Evolutionary conservation across 2,329 filamentous ascomycete species (phyloP), one percentile per base, ranked within the genome.

Genomic region (Acrocalymma vagum): DNA sequence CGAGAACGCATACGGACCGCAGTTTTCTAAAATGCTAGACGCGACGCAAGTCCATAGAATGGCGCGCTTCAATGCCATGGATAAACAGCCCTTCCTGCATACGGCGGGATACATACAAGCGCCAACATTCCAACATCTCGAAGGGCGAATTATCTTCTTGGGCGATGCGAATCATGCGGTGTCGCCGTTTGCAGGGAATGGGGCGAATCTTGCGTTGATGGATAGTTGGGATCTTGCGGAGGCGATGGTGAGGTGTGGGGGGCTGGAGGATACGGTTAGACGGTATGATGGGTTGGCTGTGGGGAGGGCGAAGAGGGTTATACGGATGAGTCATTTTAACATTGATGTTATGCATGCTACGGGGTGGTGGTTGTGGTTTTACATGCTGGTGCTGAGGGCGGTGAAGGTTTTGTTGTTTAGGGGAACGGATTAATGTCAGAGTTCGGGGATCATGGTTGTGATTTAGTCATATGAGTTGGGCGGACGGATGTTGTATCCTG

Each of bases 111-210:
- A 42, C 18, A 28, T 38, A 15, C 17, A 29, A 11, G 23, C 14
- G 9, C 11, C 21, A 7, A 16, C 26, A 39, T 55, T 16, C 10
- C 10, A 5, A 4, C 16, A 8, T 4, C 17, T 33, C 11, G 13
- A 22, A 2, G 40, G 30, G 9, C 39, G 18, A 28, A 63, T 75
- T 6, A 53, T 79, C 8, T 79, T 76, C 34, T 73, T 80, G 15
- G 78, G 78, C 9, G 76, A 80, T 48, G 67, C 68, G 38, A 79
- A 80, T 45, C 77, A 80, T 51, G 76, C 76, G 1, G 65, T 78
- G 5, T 77, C 68, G 35, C 73, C 76, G 0, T 80, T 78, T 58
- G 72, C 76, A 5, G 75, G 77, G 1, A 74, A 70, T 39, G 77
- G 78, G 0, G 76, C 75, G 0, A 78, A 78, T 46, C 3, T 41